phyloP scores from a whole-genome alignment of 495 filamentous ascomycete genomes.

The Trichoderma asperelloides region DNA sequence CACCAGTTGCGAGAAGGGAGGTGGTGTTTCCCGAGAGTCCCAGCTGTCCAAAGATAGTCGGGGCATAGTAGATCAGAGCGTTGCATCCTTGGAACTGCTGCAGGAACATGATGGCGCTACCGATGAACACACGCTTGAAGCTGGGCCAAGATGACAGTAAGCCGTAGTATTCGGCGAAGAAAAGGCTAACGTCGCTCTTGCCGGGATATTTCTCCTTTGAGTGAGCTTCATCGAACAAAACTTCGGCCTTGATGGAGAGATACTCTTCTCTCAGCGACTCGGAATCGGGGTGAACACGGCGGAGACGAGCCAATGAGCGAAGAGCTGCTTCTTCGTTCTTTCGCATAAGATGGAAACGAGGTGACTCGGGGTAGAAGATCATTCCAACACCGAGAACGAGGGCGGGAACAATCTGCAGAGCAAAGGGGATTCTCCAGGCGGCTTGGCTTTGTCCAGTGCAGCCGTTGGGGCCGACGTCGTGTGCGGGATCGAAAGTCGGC shows the following conservation, averaged over 20 bases:
- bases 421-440: conserved; percentile 49
- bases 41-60: conserved; percentile 46
- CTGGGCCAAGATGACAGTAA: conserved; percentile 17
- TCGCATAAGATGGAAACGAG: conserved; percentile 43
- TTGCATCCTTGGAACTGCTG: conserved; percentile 31
- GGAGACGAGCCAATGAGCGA: conserved; percentile 35
- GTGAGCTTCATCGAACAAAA: conserved; percentile 39
- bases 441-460: conserved; percentile 20
- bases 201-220: conserved; percentile 37
- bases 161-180: conserved; percentile 32
- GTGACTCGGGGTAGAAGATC: conserved; percentile 28
- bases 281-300: conserved; percentile 32
- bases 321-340: conserved; percentile 41
- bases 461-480: conserved; percentile 31
- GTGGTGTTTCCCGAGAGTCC: conserved; percentile 45
- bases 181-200: conserved; percentile 18
- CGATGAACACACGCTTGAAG: conserved; percentile 19
- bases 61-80: conserved; percentile 43
- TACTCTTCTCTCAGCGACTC: conserved; percentile 39
- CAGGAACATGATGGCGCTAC: conserved; percentile 20
- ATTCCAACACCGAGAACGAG: conserved; percentile 40
- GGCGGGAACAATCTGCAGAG: conserved; percentile 41
- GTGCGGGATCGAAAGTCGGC: conserved; percentile 31
- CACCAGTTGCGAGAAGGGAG: conserved; percentile 33
- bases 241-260: conserved; percentile 43